Evolutionary conservation across 148 eudicot genomes (phyloP).

Genomic region (Heliosperma pusillum): DNA sequence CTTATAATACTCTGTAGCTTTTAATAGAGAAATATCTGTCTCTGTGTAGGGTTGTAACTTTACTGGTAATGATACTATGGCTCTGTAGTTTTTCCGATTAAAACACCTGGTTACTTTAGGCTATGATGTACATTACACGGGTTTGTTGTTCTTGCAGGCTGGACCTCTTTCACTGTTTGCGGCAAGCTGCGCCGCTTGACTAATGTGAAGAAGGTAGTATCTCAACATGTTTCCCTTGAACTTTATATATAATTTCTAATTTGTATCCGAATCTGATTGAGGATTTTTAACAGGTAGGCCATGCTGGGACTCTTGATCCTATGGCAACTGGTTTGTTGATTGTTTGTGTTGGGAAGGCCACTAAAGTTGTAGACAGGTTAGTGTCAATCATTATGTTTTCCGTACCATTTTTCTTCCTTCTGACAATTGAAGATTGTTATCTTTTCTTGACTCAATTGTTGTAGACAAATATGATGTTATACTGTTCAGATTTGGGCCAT

Average conservation of each 20-base stretch:
- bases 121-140: neutral
- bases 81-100: neutral
- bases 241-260: neutral
- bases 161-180: conserved; percentile 99
- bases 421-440: neutral
- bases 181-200: conserved; percentile 92
- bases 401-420: neutral
- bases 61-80: neutral
- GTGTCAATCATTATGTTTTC: conserved; percentile 7
- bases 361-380: conserved; percentile 87
- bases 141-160: conserved; percentile 41
- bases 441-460: neutral
- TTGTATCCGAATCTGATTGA: conserved; percentile 7
- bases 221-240: conserved; percentile 1
- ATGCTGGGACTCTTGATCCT: conserved; percentile 99
- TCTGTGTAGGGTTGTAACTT: neutral
- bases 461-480: neutral
- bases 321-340: conserved; percentile 98
- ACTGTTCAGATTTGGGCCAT: neutral
- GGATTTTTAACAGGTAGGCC: conserved; percentile 68
- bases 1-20: neutral
- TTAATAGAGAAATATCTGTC: neutral
- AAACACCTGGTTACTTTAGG: neutral
- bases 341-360: conserved; percentile 94
- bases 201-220: conserved; percentile 75